These are phyloP conservation scores for Clitocybe nebularis DNA, from an alignment of 1,284 basidiomycete species.

Conservation along the genomic window DNA sequence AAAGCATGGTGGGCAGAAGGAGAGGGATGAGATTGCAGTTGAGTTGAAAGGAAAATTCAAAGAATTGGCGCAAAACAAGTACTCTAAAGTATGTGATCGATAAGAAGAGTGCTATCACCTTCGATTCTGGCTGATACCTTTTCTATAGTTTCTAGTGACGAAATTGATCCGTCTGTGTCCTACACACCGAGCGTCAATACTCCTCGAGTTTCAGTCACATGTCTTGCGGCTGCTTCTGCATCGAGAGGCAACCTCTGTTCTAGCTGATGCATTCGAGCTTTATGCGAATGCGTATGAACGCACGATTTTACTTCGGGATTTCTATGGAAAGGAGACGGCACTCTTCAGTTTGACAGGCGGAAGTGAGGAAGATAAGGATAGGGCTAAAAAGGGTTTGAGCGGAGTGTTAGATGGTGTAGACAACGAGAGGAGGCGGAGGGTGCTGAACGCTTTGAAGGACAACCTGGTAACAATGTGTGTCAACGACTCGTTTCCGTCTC, in stretches of 20 bases:
- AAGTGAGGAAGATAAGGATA: slow-evolving; percentile 57
- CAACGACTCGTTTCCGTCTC: neutral
- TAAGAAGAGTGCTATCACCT: neutral
- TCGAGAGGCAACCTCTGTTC: slow-evolving; percentile 74
- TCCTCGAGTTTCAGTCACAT: slow-evolving; percentile 72
- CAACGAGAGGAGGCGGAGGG: slow-evolving; percentile 59
- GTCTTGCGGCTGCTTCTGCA: slow-evolving; percentile 77
- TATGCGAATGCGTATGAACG: slow-evolving; percentile 82
- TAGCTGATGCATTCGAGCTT: slow-evolving; percentile 85
- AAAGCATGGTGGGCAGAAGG: slow-evolving; percentile 76
- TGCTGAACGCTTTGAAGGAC: slow-evolving; percentile 67
- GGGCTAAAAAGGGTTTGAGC: slow-evolving; percentile 58
- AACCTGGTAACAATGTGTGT: slow-evolving; percentile 75
- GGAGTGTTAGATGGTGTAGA: slow-evolving; percentile 65
- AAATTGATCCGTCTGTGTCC: slow-evolving; percentile 82
- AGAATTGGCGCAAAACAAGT: slow-evolving; percentile 79
- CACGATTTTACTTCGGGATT: slow-evolving; percentile 74
- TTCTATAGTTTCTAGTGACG: slow-evolving; percentile 70
- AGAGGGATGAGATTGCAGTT: slow-evolving; percentile 72
- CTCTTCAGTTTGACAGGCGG: slow-evolving; percentile 63
- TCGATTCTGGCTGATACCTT: slow-evolving; percentile 2
- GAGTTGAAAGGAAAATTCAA: slow-evolving; percentile 80
- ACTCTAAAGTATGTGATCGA: slow-evolving; percentile 69
- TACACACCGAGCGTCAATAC: slow-evolving; percentile 64
- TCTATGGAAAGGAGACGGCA: slow-evolving; percentile 83